Base-by-base conservation (phyloP, 176 grass and related monocot genomes). In the Bromus sterilis region DNA sequence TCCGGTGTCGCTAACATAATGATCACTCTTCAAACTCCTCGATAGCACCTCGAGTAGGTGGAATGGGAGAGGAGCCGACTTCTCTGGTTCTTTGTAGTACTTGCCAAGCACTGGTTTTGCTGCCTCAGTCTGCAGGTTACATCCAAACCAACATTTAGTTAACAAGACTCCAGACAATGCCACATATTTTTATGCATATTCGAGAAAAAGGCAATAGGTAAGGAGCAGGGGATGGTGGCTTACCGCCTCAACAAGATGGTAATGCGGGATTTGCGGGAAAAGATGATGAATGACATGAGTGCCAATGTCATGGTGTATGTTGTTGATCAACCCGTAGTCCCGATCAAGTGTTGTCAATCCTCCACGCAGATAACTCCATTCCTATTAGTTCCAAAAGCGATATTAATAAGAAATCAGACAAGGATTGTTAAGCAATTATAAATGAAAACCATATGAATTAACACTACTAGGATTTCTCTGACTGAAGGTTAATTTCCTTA, bases 201-300 rank as follows among this genome's bases (percentile, higher is more conserved):
- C 43, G 1, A 71, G 68, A 5, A 29, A 9, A 70, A 71, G 2
- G 35, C 11, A 40, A 68, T 21, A 16, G 39, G 12, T 41, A 28
- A 44, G 62, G 21, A 80, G 42, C 31, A 63, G 14, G 24, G 46
- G 48, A 72, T 53, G 31, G 66, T 29, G 42, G 42, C 83, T 86
- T 82, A 97, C 94, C 62, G 94, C 94, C 85, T 97, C 94, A 16
- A 97, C 63, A 64, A 97, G 87, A 91, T 92, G 66, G 80, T 97
- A 97, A 87, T 97, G 94, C 7, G 94, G 94, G 51, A 97, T 97
- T 85, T 97, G 94, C 0, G 92, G 94, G 78, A 94, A 97, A 71
- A 97, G 89, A 74, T 97, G 94, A 80, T 97, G 94, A 49, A 97
- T 92, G 78, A 94, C 94, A 85, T 97, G 94, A 65, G 94, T 97